Conservation (phyloP, 1,284 basidiomycete genomes). For the Pseudozyma thailandica region DNA sequence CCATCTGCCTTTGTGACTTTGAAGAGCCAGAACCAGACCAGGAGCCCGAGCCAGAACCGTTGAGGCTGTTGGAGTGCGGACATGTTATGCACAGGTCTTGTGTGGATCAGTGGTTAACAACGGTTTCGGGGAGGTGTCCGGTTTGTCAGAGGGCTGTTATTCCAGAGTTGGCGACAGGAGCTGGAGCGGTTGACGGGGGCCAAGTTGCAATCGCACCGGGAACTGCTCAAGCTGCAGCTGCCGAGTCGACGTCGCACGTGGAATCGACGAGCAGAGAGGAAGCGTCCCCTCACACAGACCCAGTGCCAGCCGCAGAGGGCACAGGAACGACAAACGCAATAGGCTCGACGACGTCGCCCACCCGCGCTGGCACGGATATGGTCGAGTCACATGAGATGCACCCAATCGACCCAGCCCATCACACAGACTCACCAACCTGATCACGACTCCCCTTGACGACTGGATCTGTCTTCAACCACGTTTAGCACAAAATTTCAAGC, state of each 20-base stretch:
- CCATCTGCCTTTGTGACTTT: conserved; percentile 63
- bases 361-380: not conserved
- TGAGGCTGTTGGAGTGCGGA: conserved; percentile 53
- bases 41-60: conserved; percentile 50
- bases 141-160: conserved; percentile 56
- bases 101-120: conserved; percentile 60
- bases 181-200: not conserved
- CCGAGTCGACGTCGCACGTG: too few relatives aligned
- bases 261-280: not conserved
- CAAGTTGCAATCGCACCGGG: not conserved
- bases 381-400: conserved; percentile 26
- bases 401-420: conserved; percentile 2
- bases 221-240: not conserved
- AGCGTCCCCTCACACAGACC: not conserved
- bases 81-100: conserved; percentile 58
- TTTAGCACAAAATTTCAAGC: not conserved
- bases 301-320: too few relatives aligned
- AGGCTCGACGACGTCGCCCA: not conserved
- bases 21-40: conserved; percentile 29
- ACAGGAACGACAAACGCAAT: not conserved
- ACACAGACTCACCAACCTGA: too few relatives aligned
- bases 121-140: conserved; percentile 57
- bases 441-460: too few relatives aligned
- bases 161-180: conserved; percentile 4
- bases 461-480: too few relatives aligned